Evolutionary conservation across 2,329 filamentous ascomycete genomes (phyloP).

Genomic region (Fusarium marasasianum): DNA sequence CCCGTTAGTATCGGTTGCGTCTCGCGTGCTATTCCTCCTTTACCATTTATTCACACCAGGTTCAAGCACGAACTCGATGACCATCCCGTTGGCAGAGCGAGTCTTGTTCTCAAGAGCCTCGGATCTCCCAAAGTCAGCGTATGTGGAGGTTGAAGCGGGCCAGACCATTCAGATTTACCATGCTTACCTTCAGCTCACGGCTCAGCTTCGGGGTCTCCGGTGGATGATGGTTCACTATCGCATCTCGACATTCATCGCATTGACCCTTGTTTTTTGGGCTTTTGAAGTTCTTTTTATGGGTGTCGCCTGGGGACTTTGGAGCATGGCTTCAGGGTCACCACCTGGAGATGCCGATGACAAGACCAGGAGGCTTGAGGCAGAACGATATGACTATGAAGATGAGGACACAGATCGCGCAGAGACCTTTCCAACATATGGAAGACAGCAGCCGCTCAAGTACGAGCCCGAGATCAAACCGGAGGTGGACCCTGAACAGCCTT

Average conservation of each 20-base stretch:
- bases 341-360: slow-evolving; percentile 14
- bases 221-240: slow-evolving; percentile 91
- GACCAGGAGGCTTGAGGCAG: slow-evolving; percentile 5
- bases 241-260: slow-evolving; percentile 72
- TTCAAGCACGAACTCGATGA: slow-evolving; percentile 70
- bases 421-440: slow-evolving; percentile 55
- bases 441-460: slow-evolving; percentile 53
- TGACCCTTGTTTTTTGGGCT: slow-evolving; percentile 79
- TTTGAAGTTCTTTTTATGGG: slow-evolving; percentile 75
- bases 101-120: slow-evolving; percentile 66
- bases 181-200: slow-evolving; percentile 73
- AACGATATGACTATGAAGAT: slow-evolving; percentile 40
- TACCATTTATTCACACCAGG: slow-evolving; percentile 75
- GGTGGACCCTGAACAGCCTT: slow-evolving; percentile 38
- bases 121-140: slow-evolving; percentile 57
- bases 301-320: slow-evolving; percentile 70
- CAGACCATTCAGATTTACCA: slow-evolving; percentile 80
- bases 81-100: slow-evolving; percentile 77
- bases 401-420: slow-evolving; percentile 55
- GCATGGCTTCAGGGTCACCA: slow-evolving; percentile 45
- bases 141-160: slow-evolving; percentile 74
- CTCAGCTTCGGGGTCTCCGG: slow-evolving; percentile 78
- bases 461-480: slow-evolving; percentile 52
- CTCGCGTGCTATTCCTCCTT: slow-evolving; percentile 70
- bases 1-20: slow-evolving; percentile 69